These are phyloP conservation scores for Celoporthe dispersa DNA, from an alignment of 2,329 filamentous ascomycete genomes.

Conservation along the genomic window DNA sequence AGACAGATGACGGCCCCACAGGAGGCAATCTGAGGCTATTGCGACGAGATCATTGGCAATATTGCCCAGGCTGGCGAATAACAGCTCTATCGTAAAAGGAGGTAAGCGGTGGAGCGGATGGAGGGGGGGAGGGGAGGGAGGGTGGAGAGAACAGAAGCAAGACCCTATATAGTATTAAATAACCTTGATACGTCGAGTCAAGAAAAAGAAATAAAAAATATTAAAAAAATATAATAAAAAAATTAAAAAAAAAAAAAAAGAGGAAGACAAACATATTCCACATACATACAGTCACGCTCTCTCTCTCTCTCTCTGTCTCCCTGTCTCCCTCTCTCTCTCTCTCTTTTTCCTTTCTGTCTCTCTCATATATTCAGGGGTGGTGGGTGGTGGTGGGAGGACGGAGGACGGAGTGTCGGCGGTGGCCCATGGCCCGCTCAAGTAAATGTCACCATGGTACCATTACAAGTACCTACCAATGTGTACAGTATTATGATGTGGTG, in stretches of 20 bases:
- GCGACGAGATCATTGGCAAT: slow-evolving; percentile 6
- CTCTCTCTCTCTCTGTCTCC: not conserved
- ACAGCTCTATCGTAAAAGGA: not conserved
- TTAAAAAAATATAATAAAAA: not conserved
- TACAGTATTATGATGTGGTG: not conserved
- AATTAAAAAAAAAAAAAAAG: not conserved
- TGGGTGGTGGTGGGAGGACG: not conserved
- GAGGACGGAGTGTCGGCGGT: not conserved
- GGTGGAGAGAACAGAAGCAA: no score
- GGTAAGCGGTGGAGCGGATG: not conserved
- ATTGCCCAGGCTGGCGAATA: not conserved
- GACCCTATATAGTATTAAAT: not conserved
- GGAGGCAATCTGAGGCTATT: not conserved
- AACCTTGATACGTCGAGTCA: not conserved
- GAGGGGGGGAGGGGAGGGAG: no score
- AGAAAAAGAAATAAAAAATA: not conserved
- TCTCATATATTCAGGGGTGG: not conserved
- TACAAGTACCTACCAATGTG: not conserved
- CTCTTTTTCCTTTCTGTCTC: no score
- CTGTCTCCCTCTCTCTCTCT: not conserved
- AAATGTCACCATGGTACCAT: not conserved
- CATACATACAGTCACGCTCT: not conserved
- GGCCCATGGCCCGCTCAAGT: not conserved
- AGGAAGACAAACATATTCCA: no score
- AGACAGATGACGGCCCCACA: slow-evolving; percentile 3